These are phyloP conservation scores for Xylariaceae sp. DNA, from an alignment of 2,329 filamentous ascomycete species.

Conservation along the genomic window DNA sequence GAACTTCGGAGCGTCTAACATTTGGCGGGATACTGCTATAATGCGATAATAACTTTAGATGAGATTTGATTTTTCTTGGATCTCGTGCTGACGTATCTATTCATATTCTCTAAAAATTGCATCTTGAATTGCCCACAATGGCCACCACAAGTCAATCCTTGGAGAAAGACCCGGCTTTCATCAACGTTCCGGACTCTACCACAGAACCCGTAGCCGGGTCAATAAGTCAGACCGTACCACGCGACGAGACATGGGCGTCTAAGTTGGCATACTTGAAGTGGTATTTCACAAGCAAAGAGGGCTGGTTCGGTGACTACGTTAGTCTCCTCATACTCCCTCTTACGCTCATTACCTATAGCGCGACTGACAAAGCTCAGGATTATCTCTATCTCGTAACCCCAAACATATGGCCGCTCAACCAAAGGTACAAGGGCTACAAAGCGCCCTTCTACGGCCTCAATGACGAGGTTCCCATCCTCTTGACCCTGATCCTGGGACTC, in stretches of 20 bases:
- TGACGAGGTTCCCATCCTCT: conserved; percentile 62
- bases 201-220: neutral
- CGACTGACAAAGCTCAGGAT: neutral
- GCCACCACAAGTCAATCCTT: neutral
- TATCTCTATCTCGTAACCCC: conserved; percentile 32
- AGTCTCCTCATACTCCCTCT: neutral
- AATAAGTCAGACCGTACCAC: neutral
- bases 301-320: conserved; percentile 36
- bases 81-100: no score
- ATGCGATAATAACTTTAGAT: no score
- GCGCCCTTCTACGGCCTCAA: conserved; percentile 28
- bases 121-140: neutral
- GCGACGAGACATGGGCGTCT: neutral
- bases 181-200: neutral
- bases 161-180: conserved; percentile 1
- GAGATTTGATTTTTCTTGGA: no score
- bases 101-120: no score
- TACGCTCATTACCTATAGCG: no score
- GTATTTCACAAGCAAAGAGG: conserved; percentile 31
- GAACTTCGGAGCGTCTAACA: no score
- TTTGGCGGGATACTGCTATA: no score
- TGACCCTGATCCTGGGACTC: conserved; percentile 63
- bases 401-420: conserved; percentile 53
- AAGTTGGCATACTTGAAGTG: conserved; percentile 21
- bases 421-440: conserved; percentile 1